phyloP scores from a whole-genome alignment of 169 alveolate species.

The Pseudocohnilembus persalinus region DNA sequence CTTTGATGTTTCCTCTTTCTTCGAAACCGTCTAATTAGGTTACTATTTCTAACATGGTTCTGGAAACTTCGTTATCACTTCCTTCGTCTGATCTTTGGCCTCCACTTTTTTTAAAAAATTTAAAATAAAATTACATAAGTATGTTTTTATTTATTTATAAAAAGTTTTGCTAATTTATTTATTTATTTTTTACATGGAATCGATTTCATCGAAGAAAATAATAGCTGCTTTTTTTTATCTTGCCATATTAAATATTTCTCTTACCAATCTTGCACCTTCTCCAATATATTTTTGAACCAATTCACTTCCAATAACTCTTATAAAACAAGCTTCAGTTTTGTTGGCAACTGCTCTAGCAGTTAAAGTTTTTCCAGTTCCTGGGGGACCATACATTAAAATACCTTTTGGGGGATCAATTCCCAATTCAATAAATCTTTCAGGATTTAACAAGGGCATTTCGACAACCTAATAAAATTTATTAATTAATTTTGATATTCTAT shows the following conservation, averaged over 20 bases:
- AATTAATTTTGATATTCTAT: too few relatives aligned
- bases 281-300: constrained; percentile 97
- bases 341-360: constrained; percentile 98
- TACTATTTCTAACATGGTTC: constrained; percentile 99
- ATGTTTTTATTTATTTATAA: too few relatives aligned
- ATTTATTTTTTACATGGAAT: constrained; percentile 77
- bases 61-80: constrained; percentile 98
- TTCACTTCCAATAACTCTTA: constrained; percentile 96
- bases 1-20: constrained; percentile 97
- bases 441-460: constrained; percentile 98
- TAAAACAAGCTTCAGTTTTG: constrained; percentile 95
- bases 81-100: constrained; percentile 91
- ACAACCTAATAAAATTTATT: constrained; percentile 90
- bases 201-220: constrained; percentile 96
- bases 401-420: constrained; percentile 99
- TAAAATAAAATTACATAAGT: too few relatives aligned
- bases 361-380: constrained; percentile 97
- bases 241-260: constrained; percentile 95
- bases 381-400: constrained; percentile 98
- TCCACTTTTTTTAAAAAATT: constrained; percentile 63
- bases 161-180: neutral
- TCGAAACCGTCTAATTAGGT: constrained; percentile 99
- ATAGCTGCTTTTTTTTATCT: constrained; percentile 93
- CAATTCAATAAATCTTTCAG: constrained; percentile 96
- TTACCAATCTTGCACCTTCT: constrained; percentile 96